Evolutionary conservation across 2,329 filamentous ascomycete genomes (phyloP), one percentile per base, ranked within the genome.

Genomic region (Colletotrichum echinochloae): DNA sequence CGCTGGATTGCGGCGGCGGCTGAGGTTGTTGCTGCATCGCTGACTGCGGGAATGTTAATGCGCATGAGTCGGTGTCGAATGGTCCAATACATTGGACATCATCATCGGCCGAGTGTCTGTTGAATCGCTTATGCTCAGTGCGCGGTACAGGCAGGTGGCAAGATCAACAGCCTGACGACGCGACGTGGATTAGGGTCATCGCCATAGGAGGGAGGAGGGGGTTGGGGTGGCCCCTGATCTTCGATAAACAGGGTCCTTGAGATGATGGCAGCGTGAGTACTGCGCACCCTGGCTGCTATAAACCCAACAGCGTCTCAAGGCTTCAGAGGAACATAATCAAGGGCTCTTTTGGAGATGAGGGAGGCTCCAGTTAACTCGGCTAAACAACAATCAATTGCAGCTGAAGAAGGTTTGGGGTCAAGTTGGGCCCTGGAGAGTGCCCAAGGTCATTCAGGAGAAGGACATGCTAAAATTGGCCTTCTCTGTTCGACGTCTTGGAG

Each of bases 401-500:
- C 63, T 56, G 67, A n/a, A 49, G 51, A 33, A 52, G 33, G 41
- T 11, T 62, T 37, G 64, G 64, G 44, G 44, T 61, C 37, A 46
- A 56, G 26, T 35, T 59, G 37, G 56, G 62, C n/a, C n/a, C n/a
- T n/a, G n/a, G n/a, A n/a, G n/a, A n/a, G n/a, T n/a, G 61, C 55
- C 61, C 48, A 46, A 49, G 46, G 14, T 18, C 16, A 33, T 8
- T 11, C 2, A 46, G 54, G 46, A 18, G 39, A 30, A 44, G 57
- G 16, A 41, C 44, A 41, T 67, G 59, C 67, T 67, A 67, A 62
- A 70, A 67, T 62, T 62, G 59, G 64, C 49, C 44, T 68, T 62
- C 44, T 68, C 59, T 68, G 44, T 60, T 11, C 5, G 20, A 2
- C 54, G 54, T 41, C 28, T 30, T 48, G 61, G 44, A 60, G 26